phyloP scores from a whole-genome alignment of 1,284 basidiomycete genomes.

The Ustilago crameri region DNA sequence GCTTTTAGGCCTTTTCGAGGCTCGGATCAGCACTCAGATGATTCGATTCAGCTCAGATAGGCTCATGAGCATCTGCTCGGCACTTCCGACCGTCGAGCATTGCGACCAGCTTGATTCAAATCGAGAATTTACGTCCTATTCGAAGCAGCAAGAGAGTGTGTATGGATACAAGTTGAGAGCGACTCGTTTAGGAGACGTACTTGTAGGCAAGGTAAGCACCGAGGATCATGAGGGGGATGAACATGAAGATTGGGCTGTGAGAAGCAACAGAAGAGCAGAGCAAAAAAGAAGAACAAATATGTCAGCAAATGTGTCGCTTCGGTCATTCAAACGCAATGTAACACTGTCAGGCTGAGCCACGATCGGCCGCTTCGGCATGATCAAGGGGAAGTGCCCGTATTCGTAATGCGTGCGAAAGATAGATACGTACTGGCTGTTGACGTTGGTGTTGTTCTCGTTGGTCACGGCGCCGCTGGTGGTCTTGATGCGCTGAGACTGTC shows the following conservation, averaged over 20 bases:
- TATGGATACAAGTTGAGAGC: constrained; percentile 9
- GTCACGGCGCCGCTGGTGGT: constrained; percentile 49
- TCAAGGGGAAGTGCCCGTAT: too few species aligned
- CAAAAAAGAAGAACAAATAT: background rate
- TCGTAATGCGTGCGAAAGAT: background rate
- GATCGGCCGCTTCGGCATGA: too few species aligned
- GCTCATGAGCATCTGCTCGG: too few species aligned
- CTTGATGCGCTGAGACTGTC: constrained; percentile 45
- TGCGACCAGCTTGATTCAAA: background rate
- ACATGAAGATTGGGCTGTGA: constrained; percentile 62
- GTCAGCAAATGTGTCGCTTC: constrained; percentile 1
- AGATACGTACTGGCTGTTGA: constrained; percentile 56
- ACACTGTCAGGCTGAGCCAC: too few species aligned
- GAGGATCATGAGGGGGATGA: constrained; percentile 56
- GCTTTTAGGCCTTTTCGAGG: background rate
- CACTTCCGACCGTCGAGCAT: background rate
- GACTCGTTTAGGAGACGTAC: constrained; percentile 42
- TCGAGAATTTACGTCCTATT: constrained; percentile 10
- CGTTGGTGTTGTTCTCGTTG: constrained; percentile 51
- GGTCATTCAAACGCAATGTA: too few species aligned
- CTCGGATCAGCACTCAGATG: background rate
- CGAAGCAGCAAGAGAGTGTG: background rate
- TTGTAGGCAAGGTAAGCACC: constrained; percentile 58
- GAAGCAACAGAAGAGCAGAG: background rate
- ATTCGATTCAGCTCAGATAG: too few species aligned